Evolutionary conservation across 1,284 basidiomycete genomes (phyloP), one percentile per base, ranked within the genome.

Genomic region (Pseudozyma thailandica): DNA sequence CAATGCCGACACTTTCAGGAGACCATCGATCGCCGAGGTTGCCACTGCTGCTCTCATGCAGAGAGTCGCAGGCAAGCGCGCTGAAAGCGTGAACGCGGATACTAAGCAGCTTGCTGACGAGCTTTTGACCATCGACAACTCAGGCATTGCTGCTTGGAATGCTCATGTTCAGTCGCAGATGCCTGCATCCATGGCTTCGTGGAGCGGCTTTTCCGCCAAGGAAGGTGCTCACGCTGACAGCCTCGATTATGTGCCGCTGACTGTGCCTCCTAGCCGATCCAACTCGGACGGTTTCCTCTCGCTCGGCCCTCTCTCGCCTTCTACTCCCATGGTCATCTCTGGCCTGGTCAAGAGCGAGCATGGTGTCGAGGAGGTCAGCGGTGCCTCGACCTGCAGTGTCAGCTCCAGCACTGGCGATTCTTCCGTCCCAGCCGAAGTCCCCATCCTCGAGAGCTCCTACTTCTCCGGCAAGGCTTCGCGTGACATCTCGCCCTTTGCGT

Each of bases 31-130:
- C 13, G 70, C 63, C 13, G 70, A 72, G 39, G 49, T 63, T 2
- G 70, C 70, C 8, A 59, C 70, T 18, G 63, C 58, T 15, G 48
- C 58, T 23, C 50, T 72, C 7, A 62, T 68, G 53, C 63, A 72
- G 25, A 48, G 27, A n/a, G 55, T 72, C 2, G 59, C 56, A 3
- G 56, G 33, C 23, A 63, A 68, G 35, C 58, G 70, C 10, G 38
- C 51, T 1, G 70, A 63, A 26, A 63, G 57, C 52, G 28, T 63
- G 39, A 63, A 59, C 41, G 44, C 43, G 21, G 54, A 66, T 25
- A 44, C 41, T 30, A 65, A 72, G 46, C 51, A 60, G 49, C 50
- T 64, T 13, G 50, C 66, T 6, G 41, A 52, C 16, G 56, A 64
- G 3, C 52, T 69, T 6, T 21, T 56, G 41, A 27, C 42, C 3